phyloP scores from a whole-genome alignment of 2,329 filamentous ascomycete species.

The Sclerotinia borealis region DNA sequence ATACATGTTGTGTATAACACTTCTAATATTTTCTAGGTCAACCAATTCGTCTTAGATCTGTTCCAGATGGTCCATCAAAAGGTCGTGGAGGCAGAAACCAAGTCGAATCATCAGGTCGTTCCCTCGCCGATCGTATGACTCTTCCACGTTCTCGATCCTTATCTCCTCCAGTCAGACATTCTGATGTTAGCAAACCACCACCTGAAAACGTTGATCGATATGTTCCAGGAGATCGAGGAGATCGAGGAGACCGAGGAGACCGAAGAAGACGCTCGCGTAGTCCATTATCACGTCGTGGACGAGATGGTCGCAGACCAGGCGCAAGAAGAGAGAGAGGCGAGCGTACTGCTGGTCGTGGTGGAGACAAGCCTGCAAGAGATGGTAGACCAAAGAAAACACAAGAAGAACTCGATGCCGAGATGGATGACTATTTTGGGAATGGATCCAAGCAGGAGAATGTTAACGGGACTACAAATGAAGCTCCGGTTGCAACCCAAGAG shows the following conservation, averaged over 20 bases:
- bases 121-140: slow-evolving; percentile 57
- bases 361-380: slow-evolving; percentile 41
- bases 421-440: slow-evolving; percentile 79
- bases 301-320: slow-evolving; percentile 48
- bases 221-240: slow-evolving; percentile 32
- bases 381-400: slow-evolving; percentile 71
- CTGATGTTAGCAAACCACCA: slow-evolving; percentile 31
- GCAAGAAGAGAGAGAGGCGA: slow-evolving; percentile 32
- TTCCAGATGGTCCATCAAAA: slow-evolving; percentile 45
- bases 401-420: slow-evolving; percentile 90
- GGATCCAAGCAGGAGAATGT: slow-evolving; percentile 36
- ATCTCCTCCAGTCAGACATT: slow-evolving; percentile 40
- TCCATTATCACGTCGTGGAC: slow-evolving; percentile 46
- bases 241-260: slow-evolving; percentile 21
- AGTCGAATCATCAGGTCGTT: slow-evolving; percentile 50
- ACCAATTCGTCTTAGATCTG: slow-evolving; percentile 67
- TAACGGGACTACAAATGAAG: slow-evolving; percentile 28
- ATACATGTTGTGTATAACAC: no score
- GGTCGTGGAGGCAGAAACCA: slow-evolving; percentile 43
- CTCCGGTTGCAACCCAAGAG: slow-evolving; percentile 26
- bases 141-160: slow-evolving; percentile 55
- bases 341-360: slow-evolving; percentile 38
- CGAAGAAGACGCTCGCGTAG: slow-evolving; percentile 47
- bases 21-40: slow-evolving; percentile 49
- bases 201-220: slow-evolving; percentile 33